Conservation (phyloP, 2,329 filamentous ascomycete species). For the Cercospora brassicicola region DNA sequence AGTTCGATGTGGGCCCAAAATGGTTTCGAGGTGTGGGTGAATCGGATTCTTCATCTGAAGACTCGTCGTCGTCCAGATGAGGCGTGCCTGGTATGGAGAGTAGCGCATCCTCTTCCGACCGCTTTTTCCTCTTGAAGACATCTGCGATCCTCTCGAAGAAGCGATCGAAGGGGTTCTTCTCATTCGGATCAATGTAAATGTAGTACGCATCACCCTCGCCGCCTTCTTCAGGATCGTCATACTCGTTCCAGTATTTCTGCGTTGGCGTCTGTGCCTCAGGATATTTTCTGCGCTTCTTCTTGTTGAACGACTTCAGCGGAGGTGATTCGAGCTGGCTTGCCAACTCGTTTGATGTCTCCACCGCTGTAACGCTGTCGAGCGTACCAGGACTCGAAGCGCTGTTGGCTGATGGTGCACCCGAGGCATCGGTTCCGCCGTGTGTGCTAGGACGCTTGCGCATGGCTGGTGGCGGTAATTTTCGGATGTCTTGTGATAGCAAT, state of each 20-base stretch:
- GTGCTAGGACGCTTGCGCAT: conserved; percentile 29
- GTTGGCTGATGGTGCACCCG: conserved; percentile 27
- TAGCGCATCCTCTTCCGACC: conserved; percentile 30
- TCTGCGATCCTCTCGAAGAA: conserved; percentile 55
- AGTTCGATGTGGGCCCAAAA: conserved; percentile 11
- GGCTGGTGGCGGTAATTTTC: conserved; percentile 51
- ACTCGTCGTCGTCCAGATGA: conserved; percentile 32
- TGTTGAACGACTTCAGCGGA: conserved; percentile 45
- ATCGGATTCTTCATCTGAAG: conserved; percentile 35
- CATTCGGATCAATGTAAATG: conserved; percentile 73
- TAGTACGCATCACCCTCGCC: conserved; percentile 62
- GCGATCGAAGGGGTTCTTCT: conserved; percentile 63
- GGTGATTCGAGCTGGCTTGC: conserved; percentile 43
- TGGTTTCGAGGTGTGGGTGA: not conserved
- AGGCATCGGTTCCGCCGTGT: conserved; percentile 15
- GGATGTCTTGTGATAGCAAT: conserved; percentile 52
- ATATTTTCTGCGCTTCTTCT: conserved; percentile 43
- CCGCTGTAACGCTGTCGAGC: conserved; percentile 36
- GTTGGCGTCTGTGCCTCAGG: conserved; percentile 24
- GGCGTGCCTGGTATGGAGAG: conserved; percentile 21
- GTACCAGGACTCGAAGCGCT: conserved; percentile 44
- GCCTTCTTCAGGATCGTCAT: conserved; percentile 74
- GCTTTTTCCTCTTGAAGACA: conserved; percentile 38
- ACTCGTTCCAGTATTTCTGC: conserved; percentile 77
- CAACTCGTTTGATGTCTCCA: conserved; percentile 35